Percentiles rank a stretch among this genome's conserved stretches.
Evolutionary conservation across 768 basidiomycete genomes (phyloP).

Genomic region (Rhodosporidiobolus odoratus): DNA sequence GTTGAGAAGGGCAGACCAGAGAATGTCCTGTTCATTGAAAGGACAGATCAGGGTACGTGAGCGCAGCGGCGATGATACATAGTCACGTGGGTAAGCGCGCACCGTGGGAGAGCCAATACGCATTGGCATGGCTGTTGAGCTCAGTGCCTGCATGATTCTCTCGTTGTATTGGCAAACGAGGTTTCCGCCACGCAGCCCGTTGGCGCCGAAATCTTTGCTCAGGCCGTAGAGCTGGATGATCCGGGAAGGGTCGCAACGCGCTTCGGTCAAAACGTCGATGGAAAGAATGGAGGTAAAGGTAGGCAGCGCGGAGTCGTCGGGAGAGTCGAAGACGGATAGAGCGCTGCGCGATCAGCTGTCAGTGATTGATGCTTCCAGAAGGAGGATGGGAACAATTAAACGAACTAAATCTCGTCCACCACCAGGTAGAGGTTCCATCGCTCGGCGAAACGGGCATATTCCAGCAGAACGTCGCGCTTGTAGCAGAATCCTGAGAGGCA

Average conservation of each 20-base stretch:
- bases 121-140: slow-evolving; percentile 7
- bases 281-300: slow-evolving; percentile 26
- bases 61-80: no score
- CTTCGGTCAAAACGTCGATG: slow-evolving; percentile 12
- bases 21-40: slow-evolving; percentile 7
- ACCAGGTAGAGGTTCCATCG: slow-evolving; percentile 15
- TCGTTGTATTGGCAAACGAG: slow-evolving; percentile 23
- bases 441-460: slow-evolving; percentile 23
- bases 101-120: slow-evolving; percentile 25
- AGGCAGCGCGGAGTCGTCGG: neutral
- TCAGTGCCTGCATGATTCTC: neutral
- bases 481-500: slow-evolving; percentile 25
- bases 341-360: neutral
- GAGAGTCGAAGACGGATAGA: neutral
- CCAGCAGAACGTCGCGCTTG: slow-evolving; percentile 17
- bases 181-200: slow-evolving; percentile 24
- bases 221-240: slow-evolving; percentile 14
- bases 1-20: slow-evolving; percentile 26
- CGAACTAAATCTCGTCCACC: slow-evolving; percentile 24
- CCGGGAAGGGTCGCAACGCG: slow-evolving; percentile 9
- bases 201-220: slow-evolving; percentile 30
- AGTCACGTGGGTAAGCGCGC: neutral
- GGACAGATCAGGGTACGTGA: no score
- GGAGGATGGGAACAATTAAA: neutral
- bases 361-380: neutral